Percentiles rank a stretch among this genome's conserved stretches.
Conservation (phyloP, 352 stramenopile genomes). For the Pythium folliculosum region DNA sequence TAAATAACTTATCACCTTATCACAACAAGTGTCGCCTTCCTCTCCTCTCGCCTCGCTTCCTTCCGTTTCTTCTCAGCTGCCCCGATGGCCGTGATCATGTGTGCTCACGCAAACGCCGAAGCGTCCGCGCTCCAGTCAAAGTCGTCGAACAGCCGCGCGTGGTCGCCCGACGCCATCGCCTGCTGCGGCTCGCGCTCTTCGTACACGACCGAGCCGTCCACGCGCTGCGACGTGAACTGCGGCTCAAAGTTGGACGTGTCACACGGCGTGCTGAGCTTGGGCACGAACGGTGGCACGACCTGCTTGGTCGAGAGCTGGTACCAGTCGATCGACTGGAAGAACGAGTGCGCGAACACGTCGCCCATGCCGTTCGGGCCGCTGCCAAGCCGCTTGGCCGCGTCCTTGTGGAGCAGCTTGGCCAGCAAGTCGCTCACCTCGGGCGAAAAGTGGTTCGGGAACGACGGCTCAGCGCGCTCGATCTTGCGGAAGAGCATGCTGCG, state of each 20-base stretch:
- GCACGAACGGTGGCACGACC: constrained; percentile 60
- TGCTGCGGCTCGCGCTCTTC: constrained; percentile 44
- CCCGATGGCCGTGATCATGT: too few relatives aligned
- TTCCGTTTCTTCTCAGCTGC: neutral
- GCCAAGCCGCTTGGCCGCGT: constrained; percentile 56
- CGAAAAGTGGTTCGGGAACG: constrained; percentile 92
- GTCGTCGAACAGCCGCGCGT: constrained; percentile 55
- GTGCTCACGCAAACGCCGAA: constrained; percentile 39
- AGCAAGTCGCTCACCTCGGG: constrained; percentile 59
- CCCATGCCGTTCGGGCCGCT: constrained; percentile 61
- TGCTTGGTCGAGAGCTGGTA: constrained; percentile 76
- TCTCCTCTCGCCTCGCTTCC: neutral
- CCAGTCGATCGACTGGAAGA: constrained; percentile 78
- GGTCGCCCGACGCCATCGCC: constrained; percentile 11
- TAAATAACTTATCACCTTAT: constrained; percentile 25
- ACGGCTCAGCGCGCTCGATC: constrained; percentile 91
- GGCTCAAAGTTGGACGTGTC: constrained; percentile 80
- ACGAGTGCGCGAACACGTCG: constrained; percentile 73
- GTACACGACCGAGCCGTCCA: constrained; percentile 62
- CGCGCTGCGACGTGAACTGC: constrained; percentile 72
- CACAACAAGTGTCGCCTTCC: neutral
- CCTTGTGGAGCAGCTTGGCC: constrained; percentile 62
- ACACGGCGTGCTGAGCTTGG: constrained; percentile 41
- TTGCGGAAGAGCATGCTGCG: constrained; percentile 96
- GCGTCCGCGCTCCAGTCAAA: constrained; percentile 76